phyloP scores from a whole-genome alignment of 768 basidiomycete genomes.

The Serendipita vermifera region DNA sequence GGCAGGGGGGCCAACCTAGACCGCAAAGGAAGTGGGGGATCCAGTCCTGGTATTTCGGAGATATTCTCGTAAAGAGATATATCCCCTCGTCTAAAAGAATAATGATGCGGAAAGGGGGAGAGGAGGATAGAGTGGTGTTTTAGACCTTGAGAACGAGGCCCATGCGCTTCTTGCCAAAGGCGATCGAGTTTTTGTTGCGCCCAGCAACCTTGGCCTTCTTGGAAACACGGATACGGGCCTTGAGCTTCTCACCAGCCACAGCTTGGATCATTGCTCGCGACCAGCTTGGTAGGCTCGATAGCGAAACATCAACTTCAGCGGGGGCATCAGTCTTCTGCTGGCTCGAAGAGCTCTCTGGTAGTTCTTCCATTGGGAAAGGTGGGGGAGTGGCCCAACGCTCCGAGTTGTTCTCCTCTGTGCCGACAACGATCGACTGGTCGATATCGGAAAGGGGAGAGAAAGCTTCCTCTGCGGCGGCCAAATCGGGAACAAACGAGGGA shows the following conservation, averaged over 20 bases:
- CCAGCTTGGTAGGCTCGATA: not conserved
- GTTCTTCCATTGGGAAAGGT: not conserved
- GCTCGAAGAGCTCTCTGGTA: not conserved
- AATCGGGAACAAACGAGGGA: not conserved
- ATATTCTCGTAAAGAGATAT: no score
- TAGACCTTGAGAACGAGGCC: constrained; percentile 9
- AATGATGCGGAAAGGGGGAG: no score
- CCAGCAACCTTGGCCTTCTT: constrained; percentile 7
- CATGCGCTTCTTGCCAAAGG: constrained; percentile 7
- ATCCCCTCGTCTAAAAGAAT: no score
- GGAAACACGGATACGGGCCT: constrained; percentile 8
- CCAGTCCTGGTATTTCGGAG: not conserved
- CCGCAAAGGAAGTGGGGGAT: not conserved
- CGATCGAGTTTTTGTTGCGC: not conserved
- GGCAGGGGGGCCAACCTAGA: not conserved
- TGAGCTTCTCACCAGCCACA: constrained; percentile 8
- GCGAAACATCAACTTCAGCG: constrained; percentile 7
- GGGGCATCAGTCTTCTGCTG: not conserved
- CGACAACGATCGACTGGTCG: not conserved
- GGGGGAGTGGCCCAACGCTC: constrained; percentile 2
- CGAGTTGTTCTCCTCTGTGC: not conserved
- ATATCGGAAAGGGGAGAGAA: not conserved
- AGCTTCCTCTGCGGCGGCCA: not conserved
- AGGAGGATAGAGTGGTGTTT: not conserved
- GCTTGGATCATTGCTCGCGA: constrained; percentile 4